Evolutionary conservation across 2,329 filamentous ascomycete genomes (phyloP), one percentile per base, ranked within the genome.

Genomic region (Beauveria sp.): DNA sequence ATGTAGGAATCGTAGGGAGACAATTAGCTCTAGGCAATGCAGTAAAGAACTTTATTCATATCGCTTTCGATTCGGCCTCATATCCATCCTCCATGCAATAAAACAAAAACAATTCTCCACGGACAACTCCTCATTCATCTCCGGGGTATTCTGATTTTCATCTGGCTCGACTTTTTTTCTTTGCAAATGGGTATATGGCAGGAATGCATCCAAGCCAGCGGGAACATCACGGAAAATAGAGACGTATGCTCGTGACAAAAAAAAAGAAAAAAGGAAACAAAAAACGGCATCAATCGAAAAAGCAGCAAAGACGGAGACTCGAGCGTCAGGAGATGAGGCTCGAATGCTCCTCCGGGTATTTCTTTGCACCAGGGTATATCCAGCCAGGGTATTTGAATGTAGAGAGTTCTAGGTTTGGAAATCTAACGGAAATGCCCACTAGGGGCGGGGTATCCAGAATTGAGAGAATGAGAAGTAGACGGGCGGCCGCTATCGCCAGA

Each of bases 401-500:
- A 78, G 56, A 51, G 73, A 73, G 66, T 72, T 76, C 73, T 74
- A 75, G 75, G 73, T 74, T 69, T 71, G 70, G 67, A 73, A 79
- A 78, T 86, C 87, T 88, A 93, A 89, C 90, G 90, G 82, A 89
- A 91, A 85, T 90, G 88, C 82, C 90, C 90, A 83, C 92, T 88
- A 68, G 89, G 90, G 81, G 86, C 91, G 83, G 91, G 90, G 90
- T 95, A 95, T 91, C 91, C 91, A 86, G 91, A 93, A 89, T 86
- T 86, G 73, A 89, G 90, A 83, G 91, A 96, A 88, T 96, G 90
- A 80, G 91, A 95, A 80, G 91, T 96, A 72, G 90, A 93, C 75
- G 91, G 91, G 73, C 91, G 90, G 74, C 91, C 91, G 81, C 90
- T 95, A 77, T 96, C 91, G 74, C 89, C 91, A 73, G 91, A 96